phyloP scores from a whole-genome alignment of 2,329 filamentous ascomycete genomes.

The Penicillium vulpinum region DNA sequence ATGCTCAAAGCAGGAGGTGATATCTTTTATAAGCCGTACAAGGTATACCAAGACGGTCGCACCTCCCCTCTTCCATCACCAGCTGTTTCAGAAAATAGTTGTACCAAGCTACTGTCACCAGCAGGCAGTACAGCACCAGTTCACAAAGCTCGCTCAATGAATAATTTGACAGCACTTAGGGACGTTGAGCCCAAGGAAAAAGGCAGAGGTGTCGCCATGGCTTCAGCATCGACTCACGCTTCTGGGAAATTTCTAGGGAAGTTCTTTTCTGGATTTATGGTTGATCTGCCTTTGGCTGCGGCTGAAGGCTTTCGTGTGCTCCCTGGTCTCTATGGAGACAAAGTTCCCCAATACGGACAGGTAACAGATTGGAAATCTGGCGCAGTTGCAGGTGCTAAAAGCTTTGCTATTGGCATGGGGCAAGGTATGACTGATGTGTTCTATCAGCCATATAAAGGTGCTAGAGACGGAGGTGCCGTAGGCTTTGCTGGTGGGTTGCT shows the following conservation, averaged over 20 bases:
- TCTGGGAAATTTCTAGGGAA: constrained; percentile 27
- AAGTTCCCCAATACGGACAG: constrained; percentile 31
- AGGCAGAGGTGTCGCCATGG: constrained; percentile 2
- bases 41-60: constrained; percentile 7
- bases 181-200: not conserved
- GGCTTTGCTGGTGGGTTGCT: constrained; percentile 37
- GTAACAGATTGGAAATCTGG: constrained; percentile 39
- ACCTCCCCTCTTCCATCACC: not conserved
- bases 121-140: not conserved
- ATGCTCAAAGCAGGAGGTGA: constrained; percentile 20
- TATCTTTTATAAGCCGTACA: constrained; percentile 26
- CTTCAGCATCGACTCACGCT: not conserved
- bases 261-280: constrained; percentile 30
- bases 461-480: constrained; percentile 31
- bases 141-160: not conserved
- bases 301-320: constrained; percentile 39
- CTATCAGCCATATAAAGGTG: constrained; percentile 32
- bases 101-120: not conserved
- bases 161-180: not conserved
- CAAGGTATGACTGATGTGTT: constrained; percentile 36
- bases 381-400: constrained; percentile 32
- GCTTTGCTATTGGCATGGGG: constrained; percentile 34
- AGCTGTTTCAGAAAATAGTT: not conserved
- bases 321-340: constrained; percentile 40
- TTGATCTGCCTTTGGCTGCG: constrained; percentile 40